Percentiles rank a stretch among this genome's conserved stretches.
phyloP scores from a whole-genome alignment of 2,329 filamentous ascomycete genomes.

The Alternaria dauci region DNA sequence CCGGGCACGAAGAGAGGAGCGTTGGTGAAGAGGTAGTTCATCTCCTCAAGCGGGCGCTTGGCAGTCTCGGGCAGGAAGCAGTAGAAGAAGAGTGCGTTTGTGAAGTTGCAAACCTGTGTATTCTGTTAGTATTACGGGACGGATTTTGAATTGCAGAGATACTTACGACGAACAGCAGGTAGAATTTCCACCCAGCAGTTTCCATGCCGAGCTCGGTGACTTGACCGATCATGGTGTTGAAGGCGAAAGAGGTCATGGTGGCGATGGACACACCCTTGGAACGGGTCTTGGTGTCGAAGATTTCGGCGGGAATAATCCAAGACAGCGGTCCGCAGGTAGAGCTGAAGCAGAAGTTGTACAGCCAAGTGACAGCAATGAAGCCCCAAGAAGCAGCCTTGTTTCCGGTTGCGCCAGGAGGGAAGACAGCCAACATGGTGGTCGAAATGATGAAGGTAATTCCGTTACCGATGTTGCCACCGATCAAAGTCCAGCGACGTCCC shows the following conservation, averaged over 20 bases:
- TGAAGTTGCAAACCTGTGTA: constrained; percentile 68
- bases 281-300: constrained; percentile 79
- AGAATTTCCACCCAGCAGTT: constrained; percentile 64
- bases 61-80: constrained; percentile 71
- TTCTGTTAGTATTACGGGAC: background rate
- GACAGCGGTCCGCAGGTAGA: constrained; percentile 73
- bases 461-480: constrained; percentile 76
- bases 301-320: constrained; percentile 72
- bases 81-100: constrained; percentile 74
- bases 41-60: constrained; percentile 71
- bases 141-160: background rate
- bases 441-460: constrained; percentile 76
- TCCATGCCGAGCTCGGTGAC: constrained; percentile 69
- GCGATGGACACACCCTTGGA: constrained; percentile 78
- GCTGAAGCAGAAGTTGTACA: constrained; percentile 81
- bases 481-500: constrained; percentile 76
- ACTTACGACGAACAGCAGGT: constrained; percentile 66
- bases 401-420: constrained; percentile 65
- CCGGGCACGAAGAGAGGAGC: constrained; percentile 70
- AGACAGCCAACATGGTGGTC: constrained; percentile 63
- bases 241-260: constrained; percentile 76
- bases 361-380: constrained; percentile 80
- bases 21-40: constrained; percentile 72
- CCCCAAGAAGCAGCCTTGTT: constrained; percentile 70
- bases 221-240: constrained; percentile 79